phyloP scores from a whole-genome alignment of 768 basidiomycete genomes.

The Serendipita sp. region DNA sequence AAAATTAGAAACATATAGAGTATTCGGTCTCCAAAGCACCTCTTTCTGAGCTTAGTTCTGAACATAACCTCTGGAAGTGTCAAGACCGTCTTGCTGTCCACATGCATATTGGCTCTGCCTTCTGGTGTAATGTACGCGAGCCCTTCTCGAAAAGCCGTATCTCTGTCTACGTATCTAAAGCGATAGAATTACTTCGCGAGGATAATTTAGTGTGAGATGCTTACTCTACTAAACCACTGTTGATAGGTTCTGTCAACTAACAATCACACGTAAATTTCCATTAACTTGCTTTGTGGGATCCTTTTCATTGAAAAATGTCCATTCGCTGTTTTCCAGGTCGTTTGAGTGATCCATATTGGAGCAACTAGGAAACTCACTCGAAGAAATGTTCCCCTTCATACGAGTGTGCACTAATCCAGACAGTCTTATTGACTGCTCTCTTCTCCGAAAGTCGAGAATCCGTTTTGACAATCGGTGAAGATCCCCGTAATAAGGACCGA shows the following conservation, averaged over 20 bases:
- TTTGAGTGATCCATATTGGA: conserved; percentile 4
- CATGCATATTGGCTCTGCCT: conserved; percentile 57
- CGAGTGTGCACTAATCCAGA: conserved; percentile 55
- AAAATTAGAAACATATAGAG: neutral
- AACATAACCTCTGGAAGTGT: conserved; percentile 24
- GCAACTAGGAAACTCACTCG: conserved; percentile 30
- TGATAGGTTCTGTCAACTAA: conserved; percentile 13
- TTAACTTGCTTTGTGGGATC: conserved; percentile 54
- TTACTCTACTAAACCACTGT: conserved; percentile 57
- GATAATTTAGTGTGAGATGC: conserved; percentile 15
- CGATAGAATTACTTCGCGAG: conserved; percentile 10
- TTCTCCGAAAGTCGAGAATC: neutral
- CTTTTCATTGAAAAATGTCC: conserved; percentile 37
- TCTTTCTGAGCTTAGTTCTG: neutral
- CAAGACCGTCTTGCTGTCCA: conserved; percentile 49
- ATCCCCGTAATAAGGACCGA: too few species aligned
- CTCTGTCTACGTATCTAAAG: conserved; percentile 40
- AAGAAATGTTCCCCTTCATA: conserved; percentile 55
- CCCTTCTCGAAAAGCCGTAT: conserved; percentile 33
- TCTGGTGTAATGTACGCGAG: conserved; percentile 43
- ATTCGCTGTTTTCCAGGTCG: conserved; percentile 26
- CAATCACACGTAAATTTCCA: neutral
- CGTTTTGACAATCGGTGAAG: too few species aligned
- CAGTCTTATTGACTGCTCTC: neutral
- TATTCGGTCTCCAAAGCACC: neutral